These are phyloP conservation scores for Aspergillus udagawae DNA, from an alignment of 2,329 filamentous ascomycete genomes.

Conservation along the genomic window DNA sequence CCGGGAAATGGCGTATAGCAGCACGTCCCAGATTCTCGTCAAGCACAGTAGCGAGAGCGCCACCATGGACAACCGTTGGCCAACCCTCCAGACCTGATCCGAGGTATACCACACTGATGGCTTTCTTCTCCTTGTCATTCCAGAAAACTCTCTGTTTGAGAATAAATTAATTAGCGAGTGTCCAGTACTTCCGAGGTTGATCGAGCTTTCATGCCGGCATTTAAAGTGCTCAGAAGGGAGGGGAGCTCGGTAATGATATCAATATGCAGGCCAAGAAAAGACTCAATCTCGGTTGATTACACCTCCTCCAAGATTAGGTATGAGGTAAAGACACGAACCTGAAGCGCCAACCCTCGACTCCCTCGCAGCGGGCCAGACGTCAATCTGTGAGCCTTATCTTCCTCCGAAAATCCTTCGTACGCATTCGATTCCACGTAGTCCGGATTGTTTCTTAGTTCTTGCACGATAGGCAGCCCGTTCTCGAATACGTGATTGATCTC, in stretches of 20 bases:
- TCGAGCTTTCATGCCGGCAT: constrained; percentile 7
- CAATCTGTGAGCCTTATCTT: constrained; percentile 32
- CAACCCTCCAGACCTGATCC: constrained; percentile 64
- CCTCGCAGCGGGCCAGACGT: constrained; percentile 40
- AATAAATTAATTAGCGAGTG: constrained; percentile 14
- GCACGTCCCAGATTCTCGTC: constrained; percentile 67
- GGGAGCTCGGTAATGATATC: neutral
- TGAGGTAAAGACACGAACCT: constrained; percentile 28
- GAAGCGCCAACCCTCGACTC: constrained; percentile 37
- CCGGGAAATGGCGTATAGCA: constrained; percentile 48
- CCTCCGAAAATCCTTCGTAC: constrained; percentile 33
- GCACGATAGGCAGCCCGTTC: constrained; percentile 32
- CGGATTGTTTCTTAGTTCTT: constrained; percentile 34
- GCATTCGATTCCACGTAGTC: constrained; percentile 38
- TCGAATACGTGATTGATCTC: constrained; percentile 31
- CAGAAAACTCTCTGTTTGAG: constrained; percentile 60
- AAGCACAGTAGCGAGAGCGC: constrained; percentile 63
- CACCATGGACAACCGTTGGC: constrained; percentile 69
- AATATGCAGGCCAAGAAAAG: neutral
- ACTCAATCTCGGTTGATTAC: neutral
- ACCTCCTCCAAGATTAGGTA: neutral
- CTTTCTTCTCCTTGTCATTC: constrained; percentile 55
- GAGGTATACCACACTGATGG: constrained; percentile 63
- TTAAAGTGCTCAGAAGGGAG: neutral
- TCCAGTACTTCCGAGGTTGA: constrained; percentile 13